These are phyloP conservation scores for Cryphonectria carpinicola DNA, from an alignment of 2,329 filamentous ascomycete species.

Conservation along the genomic window DNA sequence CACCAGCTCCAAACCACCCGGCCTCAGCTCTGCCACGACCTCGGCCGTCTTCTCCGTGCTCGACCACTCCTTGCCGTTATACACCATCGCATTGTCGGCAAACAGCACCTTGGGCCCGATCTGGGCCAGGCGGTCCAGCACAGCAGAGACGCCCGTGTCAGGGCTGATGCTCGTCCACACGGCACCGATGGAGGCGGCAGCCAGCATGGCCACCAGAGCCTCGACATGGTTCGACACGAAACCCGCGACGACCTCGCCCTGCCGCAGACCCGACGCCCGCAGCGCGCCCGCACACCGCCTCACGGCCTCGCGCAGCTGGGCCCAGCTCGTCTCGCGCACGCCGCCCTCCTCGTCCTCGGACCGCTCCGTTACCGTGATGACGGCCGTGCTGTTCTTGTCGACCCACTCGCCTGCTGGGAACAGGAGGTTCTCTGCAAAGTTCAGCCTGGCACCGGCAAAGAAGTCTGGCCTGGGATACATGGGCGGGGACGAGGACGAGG, in stretches of 20 bases:
- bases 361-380: conserved; percentile 80
- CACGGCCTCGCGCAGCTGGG: conserved; percentile 77
- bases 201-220: conserved; percentile 85
- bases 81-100: conserved; percentile 83
- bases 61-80: conserved; percentile 90
- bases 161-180: conserved; percentile 94
- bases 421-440: conserved; percentile 94
- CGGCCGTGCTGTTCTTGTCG: conserved; percentile 65
- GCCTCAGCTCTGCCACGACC: conserved; percentile 67
- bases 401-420: conserved; percentile 66
- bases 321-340: conserved; percentile 67
- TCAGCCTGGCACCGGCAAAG: conserved; percentile 78
- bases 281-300: conserved; percentile 73
- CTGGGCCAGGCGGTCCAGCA: conserved; percentile 84
- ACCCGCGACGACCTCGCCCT: conserved; percentile 63
- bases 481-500: conserved; percentile 38
- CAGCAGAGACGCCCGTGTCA: conserved; percentile 88
- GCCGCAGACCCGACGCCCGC: conserved; percentile 63
- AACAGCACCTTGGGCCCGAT: conserved; percentile 84
- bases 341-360: conserved; percentile 58
- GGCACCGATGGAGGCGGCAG: conserved; percentile 78
- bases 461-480: conserved; percentile 90
- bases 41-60: conserved; percentile 78
- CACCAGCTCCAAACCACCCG: conserved; percentile 66
- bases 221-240: conserved; percentile 91